Base-by-base conservation (phyloP, 1,284 basidiomycete genomes). In the Sphagnurus paluster region DNA sequence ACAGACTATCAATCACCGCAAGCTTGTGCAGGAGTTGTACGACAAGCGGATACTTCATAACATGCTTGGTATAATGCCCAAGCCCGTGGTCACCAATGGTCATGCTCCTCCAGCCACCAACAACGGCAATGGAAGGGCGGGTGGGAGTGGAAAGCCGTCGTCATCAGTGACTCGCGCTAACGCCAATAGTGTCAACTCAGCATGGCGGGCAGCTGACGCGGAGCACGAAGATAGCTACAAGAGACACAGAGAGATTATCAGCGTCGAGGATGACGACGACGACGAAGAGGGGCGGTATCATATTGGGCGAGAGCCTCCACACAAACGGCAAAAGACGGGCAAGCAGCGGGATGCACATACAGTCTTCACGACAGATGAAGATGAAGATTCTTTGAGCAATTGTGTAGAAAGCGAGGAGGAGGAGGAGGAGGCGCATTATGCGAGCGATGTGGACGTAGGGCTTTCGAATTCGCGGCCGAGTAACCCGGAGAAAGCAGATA, bases 1-100 rank as follows among this genome's bases (percentile, higher is more conserved):
- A 26, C 47, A 90, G 85, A 85, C 82, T 2, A 77, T 90, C 45
- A 86, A 84, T 46, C 85, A 87, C 56, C 78, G 88, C 24, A 69
- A 68, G 44, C 67, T 88, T 13, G 79, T 91, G 5, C 75, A 80
- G 59, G 84, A 89, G 50, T 71, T 93, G 11, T 87, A 87, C 58
- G 78, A 87, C 49, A 72, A 73, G 39, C 68, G 77, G 39, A 65
- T 67, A 1, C 61, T 93, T 41, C 90, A 93, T 55, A 66, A 72
- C 21, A 67, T 84, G 30, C 65, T 90, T 2, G 80, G 77, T 4
- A 65, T 87, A 5, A 62, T 71, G 45, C 69, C 75, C 25, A 46
- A 59, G 21, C 50, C 58, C 16, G 50, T 55, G 8, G 57, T 64
- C 4, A 51, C 63, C 44, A 16, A 52, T 6, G 37, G 33, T 19